A percentile compares a stretch with the other conserved stretches of the same genome.
Evolutionary conservation across 352 stramenopile species (phyloP).

Genomic region (Pseudoperonospora humuli): DNA sequence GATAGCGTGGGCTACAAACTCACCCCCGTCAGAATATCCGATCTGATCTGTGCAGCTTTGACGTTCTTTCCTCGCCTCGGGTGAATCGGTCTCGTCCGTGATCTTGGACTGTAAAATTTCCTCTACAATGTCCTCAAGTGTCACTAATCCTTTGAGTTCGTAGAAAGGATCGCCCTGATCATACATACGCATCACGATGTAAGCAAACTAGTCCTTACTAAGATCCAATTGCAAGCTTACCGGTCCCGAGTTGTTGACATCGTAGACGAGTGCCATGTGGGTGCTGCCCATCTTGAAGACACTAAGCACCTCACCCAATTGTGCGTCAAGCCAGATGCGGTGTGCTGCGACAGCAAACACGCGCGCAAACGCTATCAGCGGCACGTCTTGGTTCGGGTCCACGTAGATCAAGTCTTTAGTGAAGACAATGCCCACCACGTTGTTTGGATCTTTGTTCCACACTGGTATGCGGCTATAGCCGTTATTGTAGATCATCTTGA

Average conservation of each 20-base stretch:
- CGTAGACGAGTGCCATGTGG: conserved; percentile 66
- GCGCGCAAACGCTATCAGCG: conserved; percentile 88
- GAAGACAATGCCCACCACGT: conserved; percentile 93
- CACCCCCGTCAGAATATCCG: conserved; percentile 45
- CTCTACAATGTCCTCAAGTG: conserved; percentile 97
- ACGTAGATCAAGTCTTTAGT: conserved; percentile 90
- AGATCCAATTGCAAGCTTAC: conserved; percentile 25
- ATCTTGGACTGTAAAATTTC: conserved; percentile 96
- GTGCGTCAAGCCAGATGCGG: conserved; percentile 60
- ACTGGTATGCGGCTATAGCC: conserved; percentile 94
- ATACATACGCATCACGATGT: neutral
- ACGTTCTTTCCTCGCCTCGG: conserved; percentile 33
- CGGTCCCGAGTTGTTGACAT: conserved; percentile 75
- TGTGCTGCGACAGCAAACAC: conserved; percentile 68
- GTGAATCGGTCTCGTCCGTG: conserved; percentile 90
- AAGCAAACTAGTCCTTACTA: neutral
- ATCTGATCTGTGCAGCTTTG: conserved; percentile 50
- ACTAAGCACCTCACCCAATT: conserved; percentile 58
- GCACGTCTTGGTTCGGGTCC: conserved; percentile 55
- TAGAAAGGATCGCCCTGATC: conserved; percentile 90
- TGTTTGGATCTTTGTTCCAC: conserved; percentile 93
- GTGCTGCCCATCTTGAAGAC: conserved; percentile 70
- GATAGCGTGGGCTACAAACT: conserved; percentile 12
- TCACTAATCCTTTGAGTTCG: conserved; percentile 95
- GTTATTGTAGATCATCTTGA: conserved; percentile 82